Base-by-base conservation (phyloP, 1,139 yeast species). In the Lodderomyces parapsilosis region DNA sequence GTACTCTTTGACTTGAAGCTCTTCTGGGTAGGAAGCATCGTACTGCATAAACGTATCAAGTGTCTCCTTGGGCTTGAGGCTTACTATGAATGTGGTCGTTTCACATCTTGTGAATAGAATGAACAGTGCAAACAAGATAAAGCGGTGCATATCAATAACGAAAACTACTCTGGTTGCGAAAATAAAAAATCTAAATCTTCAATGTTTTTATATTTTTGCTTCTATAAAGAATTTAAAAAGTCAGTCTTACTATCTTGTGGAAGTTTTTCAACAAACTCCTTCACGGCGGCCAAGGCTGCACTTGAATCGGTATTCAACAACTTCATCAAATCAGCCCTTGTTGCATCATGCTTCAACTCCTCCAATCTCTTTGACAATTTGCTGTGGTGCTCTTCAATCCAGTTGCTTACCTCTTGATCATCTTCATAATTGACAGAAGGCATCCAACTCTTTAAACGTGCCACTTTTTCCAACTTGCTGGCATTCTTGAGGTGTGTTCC, bases 361-460 rank as follows among this genome's bases (percentile, higher is more conserved):
- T 76, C 81, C 56, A 89, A 72, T 54, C 75, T 76, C 41, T 75
- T 70, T 48, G 83, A 84, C 52, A 88, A 74, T 51, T 75, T 66
- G 46, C 74, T 68, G 62, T 83, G 93, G 65, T 86, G 82, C 51
- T 81, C 82, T 66, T 89, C 96, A 55, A 90, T 84, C 91, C 94
- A 91, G 47, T 74, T 76, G 47, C 95, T 89, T 49, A 90, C 95
- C 28, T 78, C 86, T 58, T 74, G 74, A 63, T 93, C 97, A 54
- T 86, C 75, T 32, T 82, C 86, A 49, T 74, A 75, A 58, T 87
- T 85, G 48, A 86, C 77, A 38, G 84, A 74, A 47, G 95, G 88
- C 70, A 76, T 84, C 93, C 96, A 87, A 47, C 96, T 83, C 76
- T 84, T 86, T 58, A 93, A 71, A 69, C 96, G 81, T 19, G 96